Conservation (phyloP, 345 rosid species). For the Sisymbrium altissimum region DNA sequence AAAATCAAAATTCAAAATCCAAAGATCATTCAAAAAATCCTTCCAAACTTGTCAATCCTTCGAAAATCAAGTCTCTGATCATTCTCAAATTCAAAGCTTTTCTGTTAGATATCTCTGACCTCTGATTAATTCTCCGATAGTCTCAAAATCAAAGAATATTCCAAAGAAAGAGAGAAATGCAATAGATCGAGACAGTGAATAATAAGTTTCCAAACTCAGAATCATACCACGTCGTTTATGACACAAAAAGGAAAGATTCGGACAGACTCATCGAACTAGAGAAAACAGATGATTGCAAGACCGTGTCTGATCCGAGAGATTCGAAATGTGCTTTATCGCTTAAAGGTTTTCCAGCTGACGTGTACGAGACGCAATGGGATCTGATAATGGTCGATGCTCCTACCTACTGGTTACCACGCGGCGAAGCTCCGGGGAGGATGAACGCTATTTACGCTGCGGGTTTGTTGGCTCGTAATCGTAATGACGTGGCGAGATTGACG, state of each 20-base stretch:
- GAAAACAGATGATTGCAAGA: slow-evolving; percentile 59
- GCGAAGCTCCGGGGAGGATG: slow-evolving; percentile 88
- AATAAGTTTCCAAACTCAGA: slow-evolving; percentile 16
- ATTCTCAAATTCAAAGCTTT: no score
- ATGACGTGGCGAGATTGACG: slow-evolving; percentile 63
- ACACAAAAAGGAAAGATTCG: slow-evolving; percentile 71
- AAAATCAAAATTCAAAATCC: no score
- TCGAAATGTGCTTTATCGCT: slow-evolving; percentile 75
- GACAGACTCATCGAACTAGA: slow-evolving; percentile 58
- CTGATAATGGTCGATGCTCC: slow-evolving; percentile 82
- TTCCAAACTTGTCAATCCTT: no score
- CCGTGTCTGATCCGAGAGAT: slow-evolving; percentile 58
- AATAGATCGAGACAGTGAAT: no score
- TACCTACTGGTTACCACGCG: slow-evolving; percentile 59
- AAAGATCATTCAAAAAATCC: no score
- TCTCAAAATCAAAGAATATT: no score
- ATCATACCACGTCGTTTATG: slow-evolving; percentile 69
- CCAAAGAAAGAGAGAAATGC: no score
- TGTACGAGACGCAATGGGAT: slow-evolving; percentile 76
- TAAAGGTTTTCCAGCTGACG: slow-evolving; percentile 62
- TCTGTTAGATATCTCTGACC: no score
- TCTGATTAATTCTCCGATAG: no score
- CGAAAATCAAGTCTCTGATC: no score
- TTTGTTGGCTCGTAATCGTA: slow-evolving; percentile 72
- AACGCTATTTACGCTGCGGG: slow-evolving; percentile 83